Percentiles rank a stretch among this genome's conserved stretches.
Conservation (phyloP, 2,329 filamentous ascomycete species). For the Calonectria honghensis region DNA sequence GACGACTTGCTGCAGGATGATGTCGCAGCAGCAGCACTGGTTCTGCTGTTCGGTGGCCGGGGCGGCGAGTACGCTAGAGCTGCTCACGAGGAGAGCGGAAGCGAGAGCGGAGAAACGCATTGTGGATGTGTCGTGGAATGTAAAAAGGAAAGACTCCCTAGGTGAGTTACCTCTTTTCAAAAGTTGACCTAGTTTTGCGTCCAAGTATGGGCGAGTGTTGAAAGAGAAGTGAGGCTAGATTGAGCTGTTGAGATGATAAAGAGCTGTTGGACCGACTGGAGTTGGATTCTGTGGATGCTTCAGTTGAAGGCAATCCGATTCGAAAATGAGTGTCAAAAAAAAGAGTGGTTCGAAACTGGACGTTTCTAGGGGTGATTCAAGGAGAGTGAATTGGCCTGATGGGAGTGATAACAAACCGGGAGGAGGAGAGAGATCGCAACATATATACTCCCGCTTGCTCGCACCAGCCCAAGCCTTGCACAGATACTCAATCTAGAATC, state of each 20-base stretch:
- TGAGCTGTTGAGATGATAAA: slow-evolving; percentile 14
- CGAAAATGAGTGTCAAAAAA: slow-evolving; percentile 1
- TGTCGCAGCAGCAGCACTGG: slow-evolving; percentile 48
- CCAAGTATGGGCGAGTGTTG: slow-evolving; percentile 1
- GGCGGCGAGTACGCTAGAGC: slow-evolving; percentile 45
- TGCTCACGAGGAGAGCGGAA: slow-evolving; percentile 48
- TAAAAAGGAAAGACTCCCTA: not conserved
- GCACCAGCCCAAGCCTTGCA: not conserved
- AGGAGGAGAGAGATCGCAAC: not conserved
- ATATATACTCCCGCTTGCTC: slow-evolving; percentile 4
- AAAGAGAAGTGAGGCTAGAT: slow-evolving; percentile 18
- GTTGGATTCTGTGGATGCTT: slow-evolving; percentile 22
- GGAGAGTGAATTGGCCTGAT: slow-evolving; percentile 22
- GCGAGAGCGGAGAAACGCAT: slow-evolving; percentile 54
- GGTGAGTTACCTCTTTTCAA: not conserved
- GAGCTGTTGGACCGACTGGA: slow-evolving; percentile 6
- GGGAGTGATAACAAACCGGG: no score
- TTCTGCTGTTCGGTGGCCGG: slow-evolving; percentile 30
- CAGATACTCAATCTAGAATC: not conserved
- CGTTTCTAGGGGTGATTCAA: slow-evolving; percentile 20
- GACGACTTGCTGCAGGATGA: slow-evolving; percentile 27
- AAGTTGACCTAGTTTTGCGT: slow-evolving; percentile 14
- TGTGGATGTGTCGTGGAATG: not conserved
- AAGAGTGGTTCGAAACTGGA: slow-evolving; percentile 23
- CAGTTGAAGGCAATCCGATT: not conserved